phyloP scores from a whole-genome alignment of 2,329 filamentous ascomycete genomes.

The Incumbomyces delicatus region DNA sequence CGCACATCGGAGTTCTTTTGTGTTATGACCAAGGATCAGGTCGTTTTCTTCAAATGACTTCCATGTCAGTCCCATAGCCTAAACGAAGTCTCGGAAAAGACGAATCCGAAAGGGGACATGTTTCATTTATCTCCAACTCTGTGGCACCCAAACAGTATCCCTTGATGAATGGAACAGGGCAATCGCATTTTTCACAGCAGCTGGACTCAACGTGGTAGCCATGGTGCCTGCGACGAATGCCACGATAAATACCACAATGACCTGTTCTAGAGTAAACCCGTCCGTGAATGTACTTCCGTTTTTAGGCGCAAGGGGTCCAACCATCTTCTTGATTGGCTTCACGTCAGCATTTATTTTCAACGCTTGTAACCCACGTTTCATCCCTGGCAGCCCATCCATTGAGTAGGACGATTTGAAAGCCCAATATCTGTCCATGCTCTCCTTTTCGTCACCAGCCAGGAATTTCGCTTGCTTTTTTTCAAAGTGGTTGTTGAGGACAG shows the following conservation, averaged over 20 bases:
- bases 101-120: too few species aligned
- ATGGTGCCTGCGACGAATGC: slow-evolving; percentile 5
- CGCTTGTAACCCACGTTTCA: slow-evolving; percentile 27
- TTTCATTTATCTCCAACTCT: slow-evolving; percentile 1
- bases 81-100: too few species aligned
- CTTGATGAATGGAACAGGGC: neutral
- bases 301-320: slow-evolving; percentile 14
- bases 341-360: slow-evolving; percentile 11
- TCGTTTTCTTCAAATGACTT: too few species aligned
- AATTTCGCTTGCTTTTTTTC: slow-evolving; percentile 14
- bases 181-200: neutral
- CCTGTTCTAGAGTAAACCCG: slow-evolving; percentile 7
- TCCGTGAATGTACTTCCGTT: neutral
- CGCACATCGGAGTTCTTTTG: too few species aligned
- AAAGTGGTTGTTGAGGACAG: slow-evolving; percentile 19
- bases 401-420: slow-evolving; percentile 45
- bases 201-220: slow-evolving; percentile 3
- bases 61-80: too few species aligned
- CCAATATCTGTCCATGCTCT: slow-evolving; percentile 46
- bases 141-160: neutral
- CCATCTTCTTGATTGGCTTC: slow-evolving; percentile 21
- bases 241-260: slow-evolving; percentile 4
- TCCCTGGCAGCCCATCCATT: slow-evolving; percentile 51
- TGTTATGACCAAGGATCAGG: too few species aligned
- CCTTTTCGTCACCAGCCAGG: slow-evolving; percentile 30